phyloP scores from a whole-genome alignment of 1,139 yeast genomes.

The Hyphopichia wangnamkhiaoensis region DNA sequence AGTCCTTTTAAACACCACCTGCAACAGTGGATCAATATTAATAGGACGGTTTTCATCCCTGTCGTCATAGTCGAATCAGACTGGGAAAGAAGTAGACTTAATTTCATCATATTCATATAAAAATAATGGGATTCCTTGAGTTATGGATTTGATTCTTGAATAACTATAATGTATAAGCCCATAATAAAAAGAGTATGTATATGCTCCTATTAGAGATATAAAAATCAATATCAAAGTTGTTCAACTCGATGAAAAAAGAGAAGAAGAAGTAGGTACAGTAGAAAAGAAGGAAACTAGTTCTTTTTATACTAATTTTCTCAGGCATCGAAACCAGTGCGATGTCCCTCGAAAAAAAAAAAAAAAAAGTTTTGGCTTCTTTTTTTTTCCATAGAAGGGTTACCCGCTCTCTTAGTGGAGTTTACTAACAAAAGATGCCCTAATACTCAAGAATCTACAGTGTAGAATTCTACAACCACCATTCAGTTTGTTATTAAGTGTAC shows the following conservation, averaged over 20 bases:
- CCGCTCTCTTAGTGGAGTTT: no score
- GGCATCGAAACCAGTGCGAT: background rate
- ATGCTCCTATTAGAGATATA: background rate
- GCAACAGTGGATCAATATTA: slow-evolving; percentile 35
- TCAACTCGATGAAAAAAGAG: background rate
- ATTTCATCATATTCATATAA: slow-evolving; percentile 47
- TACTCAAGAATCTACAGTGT: no score
- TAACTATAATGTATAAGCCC: slow-evolving; percentile 10
- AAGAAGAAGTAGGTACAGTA: background rate
- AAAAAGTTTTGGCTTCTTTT: background rate
- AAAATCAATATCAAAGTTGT: background rate
- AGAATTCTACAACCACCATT: no score
- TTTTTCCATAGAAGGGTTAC: no score
- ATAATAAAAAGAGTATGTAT: slow-evolving; percentile 7
- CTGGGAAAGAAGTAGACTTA: slow-evolving; percentile 76
- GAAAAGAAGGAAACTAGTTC: background rate
- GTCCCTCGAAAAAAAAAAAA: background rate
- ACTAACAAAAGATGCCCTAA: no score
- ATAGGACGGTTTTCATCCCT: slow-evolving; percentile 64
- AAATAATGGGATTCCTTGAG: background rate
- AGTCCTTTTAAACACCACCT: slow-evolving; percentile 48
- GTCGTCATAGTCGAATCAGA: slow-evolving; percentile 88
- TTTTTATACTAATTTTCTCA: background rate
- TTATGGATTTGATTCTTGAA: background rate
- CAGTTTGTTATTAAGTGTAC: no score